A percentile compares a stretch with the other conserved stretches of the same genome.
These are phyloP conservation scores for Mycena albidolilacea DNA, from an alignment of 768 basidiomycete genomes.

Conservation along the genomic window DNA sequence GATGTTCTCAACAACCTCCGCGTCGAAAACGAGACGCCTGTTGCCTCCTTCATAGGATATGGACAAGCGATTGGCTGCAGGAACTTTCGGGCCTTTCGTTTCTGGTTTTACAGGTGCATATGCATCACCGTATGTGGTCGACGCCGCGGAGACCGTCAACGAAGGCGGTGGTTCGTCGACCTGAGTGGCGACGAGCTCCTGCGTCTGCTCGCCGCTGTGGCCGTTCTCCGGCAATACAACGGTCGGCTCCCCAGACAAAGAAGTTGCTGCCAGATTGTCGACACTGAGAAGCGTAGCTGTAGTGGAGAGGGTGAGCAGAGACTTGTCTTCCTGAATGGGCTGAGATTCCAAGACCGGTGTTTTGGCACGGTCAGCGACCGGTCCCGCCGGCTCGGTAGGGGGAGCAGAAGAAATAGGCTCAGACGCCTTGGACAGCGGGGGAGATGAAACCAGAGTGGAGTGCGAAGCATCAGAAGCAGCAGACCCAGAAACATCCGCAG, in stretches of 20 bases:
- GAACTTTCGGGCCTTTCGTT: slow-evolving; percentile 59
- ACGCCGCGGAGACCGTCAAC: slow-evolving; percentile 51
- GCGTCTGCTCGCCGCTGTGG: slow-evolving; percentile 32
- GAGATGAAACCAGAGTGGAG: slow-evolving; percentile 49
- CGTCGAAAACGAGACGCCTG: slow-evolving; percentile 89
- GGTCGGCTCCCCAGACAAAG: slow-evolving; percentile 48
- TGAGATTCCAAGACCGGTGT: slow-evolving; percentile 54
- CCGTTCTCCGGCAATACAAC: slow-evolving; percentile 26
- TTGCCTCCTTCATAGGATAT: slow-evolving; percentile 95
- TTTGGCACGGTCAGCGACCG: slow-evolving; percentile 63
- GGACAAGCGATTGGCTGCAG: slow-evolving; percentile 90
- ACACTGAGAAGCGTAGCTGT: slow-evolving; percentile 69
- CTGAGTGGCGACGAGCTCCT: slow-evolving; percentile 37
- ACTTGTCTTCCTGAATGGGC: slow-evolving; percentile 41
- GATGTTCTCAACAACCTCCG: slow-evolving; percentile 86
- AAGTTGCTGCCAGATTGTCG: slow-evolving; percentile 47
- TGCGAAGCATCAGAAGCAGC: slow-evolving; percentile 49
- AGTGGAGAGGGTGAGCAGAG: slow-evolving; percentile 61
- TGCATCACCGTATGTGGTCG: slow-evolving; percentile 65
- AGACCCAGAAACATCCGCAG: slow-evolving; percentile 41
- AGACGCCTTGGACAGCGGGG: slow-evolving; percentile 59
- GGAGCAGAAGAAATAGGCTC: slow-evolving; percentile 53
- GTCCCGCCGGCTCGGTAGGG: slow-evolving; percentile 57
- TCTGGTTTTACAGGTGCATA: slow-evolving; percentile 52
- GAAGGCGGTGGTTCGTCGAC: slow-evolving; percentile 69